These are phyloP conservation scores for Arachis monticola DNA, from an alignment of 331 rosid species.

Conservation along the genomic window DNA sequence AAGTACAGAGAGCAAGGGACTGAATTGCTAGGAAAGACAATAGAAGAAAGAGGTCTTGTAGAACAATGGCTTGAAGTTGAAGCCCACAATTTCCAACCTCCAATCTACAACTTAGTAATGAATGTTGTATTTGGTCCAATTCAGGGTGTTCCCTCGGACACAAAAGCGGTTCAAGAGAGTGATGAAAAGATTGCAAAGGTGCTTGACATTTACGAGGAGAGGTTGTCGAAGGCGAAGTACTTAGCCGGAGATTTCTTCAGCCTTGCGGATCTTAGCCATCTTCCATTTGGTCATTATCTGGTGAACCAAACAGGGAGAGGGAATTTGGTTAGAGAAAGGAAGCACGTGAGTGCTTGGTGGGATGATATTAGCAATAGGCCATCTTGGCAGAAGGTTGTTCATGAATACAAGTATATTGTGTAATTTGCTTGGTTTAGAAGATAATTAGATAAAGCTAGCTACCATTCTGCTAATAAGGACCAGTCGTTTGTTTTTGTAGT, in stretches of 20 bases:
- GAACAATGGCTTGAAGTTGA: slow-evolving; percentile 70
- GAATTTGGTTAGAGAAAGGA: slow-evolving; percentile 42
- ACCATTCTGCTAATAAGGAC: no score
- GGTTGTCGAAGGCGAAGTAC: slow-evolving; percentile 53
- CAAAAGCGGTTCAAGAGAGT: slow-evolving; percentile 46
- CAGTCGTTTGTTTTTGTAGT: no score
- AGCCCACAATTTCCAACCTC: slow-evolving; percentile 46
- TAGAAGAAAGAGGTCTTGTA: slow-evolving; percentile 49
- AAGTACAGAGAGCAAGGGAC: slow-evolving; percentile 52
- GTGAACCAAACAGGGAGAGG: slow-evolving; percentile 41
- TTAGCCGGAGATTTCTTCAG: slow-evolving; percentile 65
- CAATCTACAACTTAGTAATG: slow-evolving; percentile 31
- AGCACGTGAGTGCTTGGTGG: slow-evolving; percentile 61
- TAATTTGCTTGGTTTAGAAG: no score
- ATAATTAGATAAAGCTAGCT: no score
- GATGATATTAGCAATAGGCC: slow-evolving; percentile 49
- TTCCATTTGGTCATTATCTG: slow-evolving; percentile 45
- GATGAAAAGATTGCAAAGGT: slow-evolving; percentile 54
- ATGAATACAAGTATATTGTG: no score
- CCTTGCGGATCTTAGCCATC: slow-evolving; percentile 69
- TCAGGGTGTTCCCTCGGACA: slow-evolving; percentile 34
- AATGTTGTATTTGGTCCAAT: slow-evolving; percentile 43
- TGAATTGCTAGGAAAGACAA: slow-evolving; percentile 46
- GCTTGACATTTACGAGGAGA: slow-evolving; percentile 59
- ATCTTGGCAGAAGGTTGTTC: no score